A percentile compares a stretch with the other conserved stretches of the same genome.
These are phyloP conservation scores for Graphilbum fragrans DNA, from an alignment of 2,329 filamentous ascomycete genomes.

Conservation along the genomic window DNA sequence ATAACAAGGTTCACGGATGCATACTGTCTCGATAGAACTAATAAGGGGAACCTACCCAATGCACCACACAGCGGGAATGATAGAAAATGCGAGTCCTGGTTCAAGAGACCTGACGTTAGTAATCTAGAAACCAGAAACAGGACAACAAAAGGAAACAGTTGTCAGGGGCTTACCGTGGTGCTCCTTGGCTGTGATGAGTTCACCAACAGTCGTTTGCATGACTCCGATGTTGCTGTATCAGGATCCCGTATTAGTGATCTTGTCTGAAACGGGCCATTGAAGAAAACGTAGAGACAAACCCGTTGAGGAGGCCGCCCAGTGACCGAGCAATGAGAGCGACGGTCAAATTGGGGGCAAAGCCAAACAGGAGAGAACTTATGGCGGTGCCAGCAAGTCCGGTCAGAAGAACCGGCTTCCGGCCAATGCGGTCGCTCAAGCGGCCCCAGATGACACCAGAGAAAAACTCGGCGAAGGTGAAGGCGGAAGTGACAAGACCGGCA, in stretches of 20 bases:
- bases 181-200: conserved; percentile 84
- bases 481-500: conserved; percentile 89
- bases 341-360: conserved; percentile 72
- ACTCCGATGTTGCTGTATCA: conserved; percentile 73
- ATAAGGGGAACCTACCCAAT: conserved; percentile 52
- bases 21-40: not conserved
- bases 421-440: conserved; percentile 78
- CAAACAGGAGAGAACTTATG: conserved; percentile 84
- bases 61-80: conserved; percentile 98
- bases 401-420: conserved; percentile 83
- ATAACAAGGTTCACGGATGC: not conserved
- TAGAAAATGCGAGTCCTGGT: conserved; percentile 89
- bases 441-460: conserved; percentile 90
- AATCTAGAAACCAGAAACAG: too few relatives aligned
- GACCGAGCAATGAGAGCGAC: conserved; percentile 80
- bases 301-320: conserved; percentile 82
- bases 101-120: too few relatives aligned
- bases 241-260: conserved; percentile 10
- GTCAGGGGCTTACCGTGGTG: conserved; percentile 60
- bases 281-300: conserved; percentile 41
- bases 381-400: conserved; percentile 85
- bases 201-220: conserved; percentile 86
- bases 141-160: too few relatives aligned
- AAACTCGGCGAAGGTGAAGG: conserved; percentile 94
- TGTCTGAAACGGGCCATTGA: not conserved